These are phyloP conservation scores for Neophaeococcomyces aloes DNA, from an alignment of 2,329 filamentous ascomycete genomes.

Conservation along the genomic window DNA sequence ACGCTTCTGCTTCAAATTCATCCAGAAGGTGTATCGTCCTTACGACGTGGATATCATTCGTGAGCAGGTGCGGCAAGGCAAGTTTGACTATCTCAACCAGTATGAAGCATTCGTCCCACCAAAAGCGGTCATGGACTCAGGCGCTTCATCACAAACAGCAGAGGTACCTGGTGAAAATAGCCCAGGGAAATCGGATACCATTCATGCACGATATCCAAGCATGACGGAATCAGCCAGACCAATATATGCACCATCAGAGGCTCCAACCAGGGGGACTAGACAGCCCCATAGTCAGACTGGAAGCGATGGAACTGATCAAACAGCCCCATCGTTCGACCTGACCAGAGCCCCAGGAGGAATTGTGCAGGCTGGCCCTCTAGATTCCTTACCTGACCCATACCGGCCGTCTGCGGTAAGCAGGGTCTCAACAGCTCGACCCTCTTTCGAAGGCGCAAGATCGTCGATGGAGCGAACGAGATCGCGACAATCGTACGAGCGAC, in stretches of 20 bases:
- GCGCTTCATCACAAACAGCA: slow-evolving; percentile 46
- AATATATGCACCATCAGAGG: slow-evolving; percentile 86
- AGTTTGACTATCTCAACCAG: slow-evolving; percentile 63
- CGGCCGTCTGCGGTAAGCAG: slow-evolving; percentile 25
- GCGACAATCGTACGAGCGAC: slow-evolving; percentile 5
- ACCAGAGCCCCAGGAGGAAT: background rate
- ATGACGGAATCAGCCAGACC: slow-evolving; percentile 81
- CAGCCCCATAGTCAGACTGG: slow-evolving; percentile 78
- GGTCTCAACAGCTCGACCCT: slow-evolving; percentile 59
- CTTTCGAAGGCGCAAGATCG: slow-evolving; percentile 75
- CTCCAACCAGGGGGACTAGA: slow-evolving; percentile 64
- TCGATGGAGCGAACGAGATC: slow-evolving; percentile 63
- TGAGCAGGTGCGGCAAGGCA: slow-evolving; percentile 75
- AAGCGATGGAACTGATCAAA: slow-evolving; percentile 89
- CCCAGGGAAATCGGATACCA: slow-evolving; percentile 44
- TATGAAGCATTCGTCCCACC: slow-evolving; percentile 42
- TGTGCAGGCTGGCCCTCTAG: too few species aligned
- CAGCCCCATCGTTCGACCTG: slow-evolving; percentile 28
- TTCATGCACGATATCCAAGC: slow-evolving; percentile 32
- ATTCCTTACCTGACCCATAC: background rate
- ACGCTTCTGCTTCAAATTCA: slow-evolving; percentile 71
- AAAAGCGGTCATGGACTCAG: slow-evolving; percentile 38
- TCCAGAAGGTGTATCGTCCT: slow-evolving; percentile 91
- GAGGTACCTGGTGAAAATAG: slow-evolving; percentile 30
- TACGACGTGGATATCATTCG: slow-evolving; percentile 92